Base-by-base conservation (phyloP, 306 rosid genomes). In the Begonia masoniana region DNA sequence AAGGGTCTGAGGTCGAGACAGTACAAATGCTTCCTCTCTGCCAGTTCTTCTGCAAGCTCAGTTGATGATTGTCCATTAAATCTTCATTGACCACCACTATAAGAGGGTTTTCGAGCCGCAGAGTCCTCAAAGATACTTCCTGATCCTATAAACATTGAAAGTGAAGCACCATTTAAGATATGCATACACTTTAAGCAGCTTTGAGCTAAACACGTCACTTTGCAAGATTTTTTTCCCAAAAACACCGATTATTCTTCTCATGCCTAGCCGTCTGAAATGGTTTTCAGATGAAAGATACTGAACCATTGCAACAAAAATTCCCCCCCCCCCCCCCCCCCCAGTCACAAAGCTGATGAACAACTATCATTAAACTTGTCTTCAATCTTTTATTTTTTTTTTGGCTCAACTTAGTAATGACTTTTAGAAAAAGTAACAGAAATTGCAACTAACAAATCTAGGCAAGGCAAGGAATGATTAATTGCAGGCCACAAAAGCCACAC, bases 51-150 rank as follows among this genome's bases (percentile, higher is more conserved):
- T 10, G 83, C 84, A 45, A 87, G 74, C 62, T 89, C 94, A 60
- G 76, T 80, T 89, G 97, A 73, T 89, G 97, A 69, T 82, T 89
- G 77, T 85, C 97, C 97, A 89, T 89, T 75, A 89, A 67, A 65
- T 80, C 94, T 72, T 89, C 87, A 54, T 85, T 89, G 36, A 85
- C 94, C 53, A 73, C 95, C 43, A 80, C 94, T 50, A 82, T 73
- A 66, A 82, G 76, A 10, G 87, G 87, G 73, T 78, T 82, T 11
- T 77, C 63, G 4, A 72, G 83, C 62, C 70, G 64, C 63, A 85
- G 58, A 0, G 87, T 78, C 77, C n/a, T 89, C 95, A 57, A 89
- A 89, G 71, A 85, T 82, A 71, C 95, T 85, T 35, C 97, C 89
- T 1, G 95, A 89, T 41, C 95, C 95, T 89, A 75, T 61, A 69